Conservation (phyloP, 257 asterid species). For the Solanum rostratum region DNA sequence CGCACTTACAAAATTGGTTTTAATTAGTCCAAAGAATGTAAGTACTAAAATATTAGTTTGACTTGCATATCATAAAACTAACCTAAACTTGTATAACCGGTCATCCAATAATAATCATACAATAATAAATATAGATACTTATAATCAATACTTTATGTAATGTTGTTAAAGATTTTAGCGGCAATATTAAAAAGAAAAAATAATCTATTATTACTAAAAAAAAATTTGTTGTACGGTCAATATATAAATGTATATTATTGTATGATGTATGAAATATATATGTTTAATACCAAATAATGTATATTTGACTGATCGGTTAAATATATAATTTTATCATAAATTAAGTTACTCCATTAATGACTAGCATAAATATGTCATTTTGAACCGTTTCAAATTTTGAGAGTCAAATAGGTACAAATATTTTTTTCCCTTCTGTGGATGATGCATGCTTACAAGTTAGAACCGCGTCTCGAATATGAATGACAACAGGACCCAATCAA, state of each 20-base stretch:
- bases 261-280: not conserved
- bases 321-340: too few species aligned
- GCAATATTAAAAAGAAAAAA: too few species aligned
- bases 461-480: not conserved
- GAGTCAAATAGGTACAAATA: not conserved
- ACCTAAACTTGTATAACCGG: too few species aligned
- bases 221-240: too few species aligned
- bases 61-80: not conserved
- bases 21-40: not conserved
- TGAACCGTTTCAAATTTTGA: not conserved
- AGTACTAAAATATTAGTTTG: not conserved
- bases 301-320: too few species aligned
- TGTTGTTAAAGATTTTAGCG: too few species aligned
- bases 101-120: too few species aligned
- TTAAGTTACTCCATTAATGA: not conserved
- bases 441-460: not conserved
- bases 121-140: too few species aligned
- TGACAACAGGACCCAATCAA: not conserved
- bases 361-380: not conserved
- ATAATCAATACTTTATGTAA: too few species aligned
- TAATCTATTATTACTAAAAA: too few species aligned
- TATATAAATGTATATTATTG: not conserved
- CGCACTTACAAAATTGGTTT: not conserved
- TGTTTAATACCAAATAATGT: not conserved
- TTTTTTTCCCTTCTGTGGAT: not conserved